A percentile compares a stretch with the other conserved stretches of the same genome.
Evolutionary conservation across 495 filamentous ascomycete genomes (phyloP).

Genomic region (Xylaria venustula): DNA sequence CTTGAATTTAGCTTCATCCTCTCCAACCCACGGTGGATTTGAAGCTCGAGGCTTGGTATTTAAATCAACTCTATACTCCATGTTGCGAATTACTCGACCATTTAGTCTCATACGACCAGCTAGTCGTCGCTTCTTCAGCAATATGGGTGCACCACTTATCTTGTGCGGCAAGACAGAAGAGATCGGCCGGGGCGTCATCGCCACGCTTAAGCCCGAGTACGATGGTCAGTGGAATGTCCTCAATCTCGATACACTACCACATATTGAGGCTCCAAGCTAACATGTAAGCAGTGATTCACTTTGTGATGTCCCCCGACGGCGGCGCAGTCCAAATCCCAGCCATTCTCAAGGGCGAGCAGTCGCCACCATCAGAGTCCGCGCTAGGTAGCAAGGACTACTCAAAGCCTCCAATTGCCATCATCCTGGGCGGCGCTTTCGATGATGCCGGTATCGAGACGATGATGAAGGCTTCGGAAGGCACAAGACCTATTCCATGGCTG

Average conservation of each 20-base stretch:
- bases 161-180: constrained; percentile 26
- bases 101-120: not conserved
- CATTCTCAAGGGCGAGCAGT: constrained; percentile 23
- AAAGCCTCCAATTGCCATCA: constrained; percentile 26
- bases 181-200: constrained; percentile 28
- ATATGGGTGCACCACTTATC: constrained; percentile 26
- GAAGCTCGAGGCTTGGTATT: no score
- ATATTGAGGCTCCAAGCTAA: constrained; percentile 4
- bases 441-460: constrained; percentile 27
- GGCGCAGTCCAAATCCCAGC: constrained; percentile 26
- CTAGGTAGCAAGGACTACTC: constrained; percentile 33
- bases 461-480: constrained; percentile 19
- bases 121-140: constrained; percentile 5
- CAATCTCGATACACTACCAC: not conserved
- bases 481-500: constrained; percentile 33
- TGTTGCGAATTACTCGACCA: no score
- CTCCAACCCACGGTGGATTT: no score
- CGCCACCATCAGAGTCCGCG: constrained; percentile 17
- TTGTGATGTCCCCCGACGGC: constrained; percentile 21
- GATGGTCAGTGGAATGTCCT: constrained; percentile 22
- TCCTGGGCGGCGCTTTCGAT: constrained; percentile 32
- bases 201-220: constrained; percentile 32
- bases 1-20: no score
- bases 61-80: no score
- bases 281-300: constrained; percentile 27